Percentiles rank a stretch among this genome's conserved stretches.
phyloP scores from a whole-genome alignment of 2,329 filamentous ascomycete genomes.

The Akanthomyces dipterigenus region DNA sequence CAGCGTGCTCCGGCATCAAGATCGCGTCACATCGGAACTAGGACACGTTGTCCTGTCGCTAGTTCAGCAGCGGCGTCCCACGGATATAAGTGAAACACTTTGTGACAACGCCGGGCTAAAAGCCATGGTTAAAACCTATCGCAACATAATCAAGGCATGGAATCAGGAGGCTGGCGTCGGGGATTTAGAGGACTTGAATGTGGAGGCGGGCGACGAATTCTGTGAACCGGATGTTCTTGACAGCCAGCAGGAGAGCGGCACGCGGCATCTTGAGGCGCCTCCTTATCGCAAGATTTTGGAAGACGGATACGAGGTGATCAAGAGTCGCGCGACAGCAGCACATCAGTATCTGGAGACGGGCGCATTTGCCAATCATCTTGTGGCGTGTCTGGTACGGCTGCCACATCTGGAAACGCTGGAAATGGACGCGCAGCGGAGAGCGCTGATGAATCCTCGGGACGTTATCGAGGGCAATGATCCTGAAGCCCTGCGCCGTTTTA shows the following conservation, averaged over 20 bases:
- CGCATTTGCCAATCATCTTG: background rate
- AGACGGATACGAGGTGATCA: background rate
- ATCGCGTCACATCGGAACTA: background rate
- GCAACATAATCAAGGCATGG: too few relatives aligned
- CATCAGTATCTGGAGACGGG: background rate
- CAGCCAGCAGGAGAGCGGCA: too few relatives aligned
- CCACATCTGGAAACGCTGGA: background rate
- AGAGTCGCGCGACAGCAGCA: background rate
- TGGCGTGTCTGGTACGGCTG: background rate
- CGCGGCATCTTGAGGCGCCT: too few relatives aligned
- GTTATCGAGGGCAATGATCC: background rate
- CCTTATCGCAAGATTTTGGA: background rate
- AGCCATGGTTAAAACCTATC: too few relatives aligned
- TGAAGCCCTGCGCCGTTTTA: background rate
- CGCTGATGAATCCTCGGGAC: background rate
- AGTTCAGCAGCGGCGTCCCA: too few relatives aligned
- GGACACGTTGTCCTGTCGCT: too few relatives aligned
- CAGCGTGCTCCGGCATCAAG: background rate
- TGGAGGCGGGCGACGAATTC: too few relatives aligned
- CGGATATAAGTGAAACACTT: too few relatives aligned
- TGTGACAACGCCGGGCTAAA: too few relatives aligned
- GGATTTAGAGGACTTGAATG: too few relatives aligned
- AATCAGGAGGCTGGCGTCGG: too few relatives aligned
- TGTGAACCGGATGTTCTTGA: too few relatives aligned
- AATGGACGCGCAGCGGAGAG: background rate